Base-by-base conservation (phyloP, 2,329 filamentous ascomycete genomes). In the Huntiella savannae region DNA sequence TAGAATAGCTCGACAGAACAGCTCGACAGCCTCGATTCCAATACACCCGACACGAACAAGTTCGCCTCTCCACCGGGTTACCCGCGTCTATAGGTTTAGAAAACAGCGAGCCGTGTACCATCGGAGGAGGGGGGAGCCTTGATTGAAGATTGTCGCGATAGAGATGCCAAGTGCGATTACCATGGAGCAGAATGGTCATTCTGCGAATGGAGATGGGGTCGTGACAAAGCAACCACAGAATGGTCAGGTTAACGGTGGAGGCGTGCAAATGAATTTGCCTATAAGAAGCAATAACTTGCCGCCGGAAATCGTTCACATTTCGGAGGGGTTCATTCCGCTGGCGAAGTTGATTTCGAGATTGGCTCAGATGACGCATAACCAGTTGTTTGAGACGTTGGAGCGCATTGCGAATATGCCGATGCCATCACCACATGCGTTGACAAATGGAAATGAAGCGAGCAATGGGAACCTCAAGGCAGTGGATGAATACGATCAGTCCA, bases 321-420 rank as follows among this genome's bases (percentile, higher is more conserved):
- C 79, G 0, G 67, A 78, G 48, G 79, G 76, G 33, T 92, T 86
- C 58, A 70, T 88, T 47, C 78, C 84, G 3, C 69, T 96, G 15
- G 77, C 78, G 4, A 71, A 71, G 11, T 65, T 98, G 40, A 70
- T 96, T 45, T 73, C 76, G 52, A 77, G 91, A 53, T 71, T 91
- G 34, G 79, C 83, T 33, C 86, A 95, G 60, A 76, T 79, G 55
- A 85, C 82, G 42, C 87, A 87, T 61, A 84, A 83, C 57, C 75
- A 79, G 46, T 67, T 96, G 32, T 69, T 75, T 42, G 77, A 82
- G 6, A 69, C 80, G 51, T 70, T 95, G 38, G 64, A 70, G 34
- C 73, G 79, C 49, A 64, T 95, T 60, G 75, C 80, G 28, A 73
- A 77, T 49, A 75, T 83, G 57, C 75, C 79, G 19, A 55, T 79